These are phyloP conservation scores for Colletotrichum eremochloae DNA, from an alignment of 2,329 filamentous ascomycete genomes.

Conservation along the genomic window DNA sequence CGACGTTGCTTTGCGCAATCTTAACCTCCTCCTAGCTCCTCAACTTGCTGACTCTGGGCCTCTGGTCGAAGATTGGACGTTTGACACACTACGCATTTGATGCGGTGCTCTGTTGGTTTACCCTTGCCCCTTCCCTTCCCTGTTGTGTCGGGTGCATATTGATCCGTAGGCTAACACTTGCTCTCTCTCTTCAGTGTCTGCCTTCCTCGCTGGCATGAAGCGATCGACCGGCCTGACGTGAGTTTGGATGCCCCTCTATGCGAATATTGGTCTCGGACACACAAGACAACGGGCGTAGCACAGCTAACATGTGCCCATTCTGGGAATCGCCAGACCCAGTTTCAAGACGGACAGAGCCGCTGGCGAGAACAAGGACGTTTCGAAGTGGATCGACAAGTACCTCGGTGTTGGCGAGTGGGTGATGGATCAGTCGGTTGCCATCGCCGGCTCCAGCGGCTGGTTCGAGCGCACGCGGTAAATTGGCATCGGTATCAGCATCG, in stretches of 20 bases:
- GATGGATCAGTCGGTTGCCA: constrained; percentile 96
- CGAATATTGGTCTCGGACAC: constrained; percentile 7
- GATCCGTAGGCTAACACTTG: constrained; percentile 16
- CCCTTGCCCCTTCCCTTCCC: neutral
- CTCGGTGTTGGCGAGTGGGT: constrained; percentile 96
- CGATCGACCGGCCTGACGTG: constrained; percentile 98
- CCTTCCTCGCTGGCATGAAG: constrained; percentile 96
- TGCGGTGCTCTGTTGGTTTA: constrained; percentile 85
- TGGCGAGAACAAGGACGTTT: constrained; percentile 83
- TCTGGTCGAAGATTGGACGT: constrained; percentile 87
- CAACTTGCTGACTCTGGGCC: constrained; percentile 77
- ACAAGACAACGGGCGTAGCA: constrained; percentile 1
- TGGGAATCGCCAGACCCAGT: constrained; percentile 73
- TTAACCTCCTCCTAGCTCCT: constrained; percentile 68
- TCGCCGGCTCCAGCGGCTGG: constrained; percentile 88
- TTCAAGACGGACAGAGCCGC: constrained; percentile 88
- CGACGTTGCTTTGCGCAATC: constrained; percentile 49
- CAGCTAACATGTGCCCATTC: constrained; percentile 60
- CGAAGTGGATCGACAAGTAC: constrained; percentile 93
- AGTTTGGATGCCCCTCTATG: constrained; percentile 58
- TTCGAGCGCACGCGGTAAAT: constrained; percentile 88
- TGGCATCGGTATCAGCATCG: neutral
- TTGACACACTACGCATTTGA: constrained; percentile 96
- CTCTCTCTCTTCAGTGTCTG: constrained; percentile 76
- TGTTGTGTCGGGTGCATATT: neutral